Evolutionary conservation across 495 filamentous ascomycete genomes (phyloP).

Genomic region (Penicillium manginii): DNA sequence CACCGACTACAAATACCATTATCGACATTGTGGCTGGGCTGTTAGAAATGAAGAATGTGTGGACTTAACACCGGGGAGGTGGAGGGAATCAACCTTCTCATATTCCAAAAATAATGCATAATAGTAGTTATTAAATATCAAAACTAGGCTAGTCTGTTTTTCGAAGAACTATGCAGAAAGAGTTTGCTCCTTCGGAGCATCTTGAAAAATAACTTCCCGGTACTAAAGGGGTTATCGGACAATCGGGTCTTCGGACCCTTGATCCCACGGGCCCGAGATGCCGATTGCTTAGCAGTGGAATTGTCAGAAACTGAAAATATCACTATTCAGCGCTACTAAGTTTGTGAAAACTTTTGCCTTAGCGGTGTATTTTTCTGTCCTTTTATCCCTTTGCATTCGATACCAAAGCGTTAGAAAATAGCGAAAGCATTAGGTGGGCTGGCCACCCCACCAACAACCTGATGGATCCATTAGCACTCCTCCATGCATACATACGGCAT

Average conservation of each 20-base stretch:
- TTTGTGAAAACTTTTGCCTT: not conserved
- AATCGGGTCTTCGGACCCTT: not conserved
- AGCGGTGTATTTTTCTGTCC: not conserved
- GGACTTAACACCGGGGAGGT: too few species aligned
- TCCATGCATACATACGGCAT: not conserved
- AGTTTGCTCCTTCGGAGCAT: not conserved
- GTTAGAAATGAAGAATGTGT: too few species aligned
- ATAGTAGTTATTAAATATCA: too few species aligned
- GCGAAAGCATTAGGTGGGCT: conserved; percentile 49
- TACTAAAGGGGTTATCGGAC: too few species aligned
- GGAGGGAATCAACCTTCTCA: too few species aligned
- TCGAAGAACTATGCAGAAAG: not conserved
- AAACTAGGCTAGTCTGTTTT: too few species aligned
- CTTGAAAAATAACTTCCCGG: too few species aligned
- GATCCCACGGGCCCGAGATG: not conserved
- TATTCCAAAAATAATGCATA: too few species aligned
- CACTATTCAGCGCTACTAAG: too few species aligned
- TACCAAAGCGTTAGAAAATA: conserved; percentile 32
- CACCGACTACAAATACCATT: not conserved
- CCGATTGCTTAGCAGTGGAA: not conserved
- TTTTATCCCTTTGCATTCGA: not conserved
- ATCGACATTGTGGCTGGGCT: not conserved
- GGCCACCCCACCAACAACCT: conserved; percentile 47
- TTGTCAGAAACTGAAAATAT: too few species aligned
- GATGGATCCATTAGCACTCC: not conserved